These are phyloP conservation scores for Monosporascus sp. DNA, from an alignment of 2,329 filamentous ascomycete species.

Conservation along the genomic window DNA sequence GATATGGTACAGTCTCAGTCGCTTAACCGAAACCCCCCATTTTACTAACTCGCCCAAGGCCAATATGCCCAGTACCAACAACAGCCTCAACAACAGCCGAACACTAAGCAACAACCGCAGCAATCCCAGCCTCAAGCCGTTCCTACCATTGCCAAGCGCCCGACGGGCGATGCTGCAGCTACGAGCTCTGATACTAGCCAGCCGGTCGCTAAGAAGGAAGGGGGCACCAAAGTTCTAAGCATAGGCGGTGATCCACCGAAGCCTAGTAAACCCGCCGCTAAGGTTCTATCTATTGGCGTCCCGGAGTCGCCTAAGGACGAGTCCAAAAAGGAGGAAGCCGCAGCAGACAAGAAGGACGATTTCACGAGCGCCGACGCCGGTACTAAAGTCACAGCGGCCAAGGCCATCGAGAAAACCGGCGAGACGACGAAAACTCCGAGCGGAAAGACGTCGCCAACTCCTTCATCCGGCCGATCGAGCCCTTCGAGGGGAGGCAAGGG, in stretches of 20 bases:
- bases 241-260: constrained; percentile 51
- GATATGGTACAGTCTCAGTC: constrained; percentile 30
- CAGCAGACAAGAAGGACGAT: constrained; percentile 22
- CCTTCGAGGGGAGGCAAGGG: constrained; percentile 60
- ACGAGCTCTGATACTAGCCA: constrained; percentile 39
- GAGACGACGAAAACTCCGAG: constrained; percentile 51
- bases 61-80: constrained; percentile 52
- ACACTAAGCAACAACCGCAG: constrained; percentile 44
- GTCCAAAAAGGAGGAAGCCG: constrained; percentile 42
- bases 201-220: constrained; percentile 48
- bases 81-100: constrained; percentile 34
- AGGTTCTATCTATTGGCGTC: constrained; percentile 72
- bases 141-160: constrained; percentile 60
- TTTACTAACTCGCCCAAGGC: constrained; percentile 22
- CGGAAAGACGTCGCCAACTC: constrained; percentile 74
- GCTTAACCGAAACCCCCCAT: constrained; percentile 10
- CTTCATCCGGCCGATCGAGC: constrained; percentile 79
- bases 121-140: constrained; percentile 31
- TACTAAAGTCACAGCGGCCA: constrained; percentile 77
- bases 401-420: constrained; percentile 89
- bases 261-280: constrained; percentile 44
- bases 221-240: constrained; percentile 58
- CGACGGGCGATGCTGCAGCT: constrained; percentile 38
- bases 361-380: constrained; percentile 45
- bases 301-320: constrained; percentile 50